Evolutionary conservation across 768 basidiomycete species (phyloP), one percentile per base, ranked within the genome.

Genomic region (Termitomyces heimii): DNA sequence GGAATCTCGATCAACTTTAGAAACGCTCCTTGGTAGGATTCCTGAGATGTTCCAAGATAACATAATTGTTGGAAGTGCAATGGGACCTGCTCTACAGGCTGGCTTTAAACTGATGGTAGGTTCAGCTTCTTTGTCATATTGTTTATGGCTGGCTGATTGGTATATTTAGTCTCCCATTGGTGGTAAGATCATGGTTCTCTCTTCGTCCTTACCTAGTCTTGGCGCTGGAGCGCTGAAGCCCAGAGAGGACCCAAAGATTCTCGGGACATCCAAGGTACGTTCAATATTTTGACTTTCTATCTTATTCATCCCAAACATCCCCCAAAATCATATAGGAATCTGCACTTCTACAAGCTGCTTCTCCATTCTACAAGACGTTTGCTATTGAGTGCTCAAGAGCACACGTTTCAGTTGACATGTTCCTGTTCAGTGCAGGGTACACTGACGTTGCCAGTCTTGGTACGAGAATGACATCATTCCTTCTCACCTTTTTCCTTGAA

Each of bases 31-130:
- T 1, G 83, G 86, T 18, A 77, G 89, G 53, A 79, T 99, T 55
- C 90, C 86, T 63, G 96, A 95, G 56, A 98, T 99, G 96, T 99
- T 98, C 83, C 84, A 89, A 70, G 96, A 98, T n/a, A 93, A 92
- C 59, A 88, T 87, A 67, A 86, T 87, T 29, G 86, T 95, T 56
- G 96, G 95, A 3, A 95, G 91, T 71, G 97, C 97, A 2, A 75
- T 98, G 65, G 95, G 97, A 28, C 92, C 96, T 18, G 97, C 93
- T 28, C 75, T 98, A 43, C 94, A 98, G 69, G 94, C 94, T 40
- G 97, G 93, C 31, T 97, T 90, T 77, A 96, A 98, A 75, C 71
- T 99, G 62, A 94, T 97, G 82, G 92, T 91, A 65, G 29, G 76
- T 54, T 22, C 8, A 22, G 2, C 12, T 29, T 20, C 7, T 18